These are phyloP conservation scores for Chimonanthus salicifolius DNA, from an alignment of 164 flowering plant species.

Conservation along the genomic window DNA sequence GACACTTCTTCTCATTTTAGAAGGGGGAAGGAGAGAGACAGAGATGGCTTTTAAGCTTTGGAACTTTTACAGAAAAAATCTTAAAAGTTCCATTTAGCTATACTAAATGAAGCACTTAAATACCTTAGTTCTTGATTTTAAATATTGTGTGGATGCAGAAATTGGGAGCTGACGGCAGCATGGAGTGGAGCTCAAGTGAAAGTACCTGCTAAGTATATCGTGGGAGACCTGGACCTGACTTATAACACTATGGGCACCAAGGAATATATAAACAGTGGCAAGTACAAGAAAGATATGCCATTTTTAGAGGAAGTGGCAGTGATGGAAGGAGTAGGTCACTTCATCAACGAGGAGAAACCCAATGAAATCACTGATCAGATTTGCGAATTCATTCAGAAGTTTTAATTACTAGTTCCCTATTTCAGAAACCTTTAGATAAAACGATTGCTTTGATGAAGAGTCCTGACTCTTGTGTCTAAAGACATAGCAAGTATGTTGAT, in stretches of 20 bases:
- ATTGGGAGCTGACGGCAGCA: constrained; percentile 49
- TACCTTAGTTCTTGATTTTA: too few relatives aligned
- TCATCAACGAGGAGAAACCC: constrained; percentile 11
- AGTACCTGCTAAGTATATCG: constrained; percentile 40
- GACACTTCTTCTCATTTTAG: too few relatives aligned
- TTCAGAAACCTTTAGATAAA: not conserved
- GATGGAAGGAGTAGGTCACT: constrained; percentile 13
- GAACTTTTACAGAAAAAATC: too few relatives aligned
- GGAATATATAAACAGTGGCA: constrained; percentile 27
- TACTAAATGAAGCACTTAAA: too few relatives aligned
- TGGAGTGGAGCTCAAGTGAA: constrained; percentile 43
- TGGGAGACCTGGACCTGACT: constrained; percentile 36
- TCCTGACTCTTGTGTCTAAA: not conserved
- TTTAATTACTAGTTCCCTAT: not conserved
- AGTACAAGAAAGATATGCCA: constrained; percentile 20
- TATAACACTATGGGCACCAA: constrained; percentile 21
- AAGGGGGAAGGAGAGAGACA: too few relatives aligned
- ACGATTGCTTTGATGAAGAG: not conserved
- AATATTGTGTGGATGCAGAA: constrained; percentile 14
- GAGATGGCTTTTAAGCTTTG: too few relatives aligned
- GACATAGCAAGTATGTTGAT: not conserved
- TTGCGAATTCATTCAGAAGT: constrained; percentile 4
- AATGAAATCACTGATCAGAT: constrained; percentile 10
- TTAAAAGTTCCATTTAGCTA: too few relatives aligned
- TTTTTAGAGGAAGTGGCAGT: constrained; percentile 7